These are phyloP conservation scores for Mycena albidolilacea DNA, from an alignment of 768 basidiomycete species.

Conservation along the genomic window DNA sequence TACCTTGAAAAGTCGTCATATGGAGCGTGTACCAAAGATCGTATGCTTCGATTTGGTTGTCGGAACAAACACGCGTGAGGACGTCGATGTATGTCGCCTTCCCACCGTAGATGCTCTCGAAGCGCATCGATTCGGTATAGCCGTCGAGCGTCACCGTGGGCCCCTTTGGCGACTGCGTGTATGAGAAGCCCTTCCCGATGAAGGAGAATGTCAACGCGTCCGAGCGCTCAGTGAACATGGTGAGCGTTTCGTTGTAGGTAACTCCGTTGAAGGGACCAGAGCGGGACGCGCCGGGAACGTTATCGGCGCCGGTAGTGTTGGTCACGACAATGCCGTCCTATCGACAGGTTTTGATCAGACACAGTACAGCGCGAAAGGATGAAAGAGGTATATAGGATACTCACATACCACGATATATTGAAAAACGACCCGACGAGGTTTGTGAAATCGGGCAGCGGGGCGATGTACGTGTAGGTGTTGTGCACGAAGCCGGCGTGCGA, in stretches of 20 bases:
- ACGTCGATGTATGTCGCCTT: conserved; percentile 36
- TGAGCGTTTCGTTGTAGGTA: conserved; percentile 28
- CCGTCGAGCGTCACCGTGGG: conserved; percentile 2
- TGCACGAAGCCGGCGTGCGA: conserved; percentile 15
- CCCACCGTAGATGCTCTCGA: no score
- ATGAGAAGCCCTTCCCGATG: no score
- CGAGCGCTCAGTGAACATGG: background rate
- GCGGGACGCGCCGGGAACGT: no score
- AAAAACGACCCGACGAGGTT: conserved; percentile 15
- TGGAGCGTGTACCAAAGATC: conserved; percentile 13
- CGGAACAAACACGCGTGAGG: conserved; percentile 17
- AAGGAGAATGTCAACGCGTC: conserved; percentile 8
- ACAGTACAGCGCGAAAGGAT: background rate
- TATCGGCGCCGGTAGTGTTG: conserved; percentile 30
- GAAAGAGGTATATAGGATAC: background rate
- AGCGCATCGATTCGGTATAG: conserved; percentile 34
- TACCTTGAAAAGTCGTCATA: no score
- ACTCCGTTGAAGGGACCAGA: conserved; percentile 5
- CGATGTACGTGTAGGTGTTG: conserved; percentile 34
- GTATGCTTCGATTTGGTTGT: conserved; percentile 5
- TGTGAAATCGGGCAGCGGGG: conserved; percentile 29
- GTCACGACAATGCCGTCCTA: conserved; percentile 21
- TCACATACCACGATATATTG: conserved; percentile 41
- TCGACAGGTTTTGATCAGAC: background rate
- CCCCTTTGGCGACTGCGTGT: conserved; percentile 1